phyloP scores from a whole-genome alignment of 495 filamentous ascomycete species.

The Annulohypoxylon moriforme region DNA sequence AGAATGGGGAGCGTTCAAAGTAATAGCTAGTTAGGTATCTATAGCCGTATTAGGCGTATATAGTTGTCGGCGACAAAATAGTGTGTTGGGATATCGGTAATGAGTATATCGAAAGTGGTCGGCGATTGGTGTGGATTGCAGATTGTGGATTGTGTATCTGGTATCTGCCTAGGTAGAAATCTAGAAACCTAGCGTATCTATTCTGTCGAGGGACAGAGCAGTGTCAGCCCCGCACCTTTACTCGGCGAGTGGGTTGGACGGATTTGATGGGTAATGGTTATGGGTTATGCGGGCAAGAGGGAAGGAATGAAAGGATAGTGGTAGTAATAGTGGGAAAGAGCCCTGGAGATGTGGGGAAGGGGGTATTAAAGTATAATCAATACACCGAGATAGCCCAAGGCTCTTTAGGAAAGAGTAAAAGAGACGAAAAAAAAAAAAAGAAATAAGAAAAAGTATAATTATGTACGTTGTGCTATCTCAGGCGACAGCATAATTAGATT shows the following conservation, averaged over 20 bases:
- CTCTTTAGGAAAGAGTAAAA: background rate
- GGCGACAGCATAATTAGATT: slow-evolving; percentile 31
- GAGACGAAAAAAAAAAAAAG: background rate
- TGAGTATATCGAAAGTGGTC: slow-evolving; percentile 5
- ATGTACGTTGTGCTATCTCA: background rate
- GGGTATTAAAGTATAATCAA: slow-evolving; percentile 20
- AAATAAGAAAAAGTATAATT: background rate
- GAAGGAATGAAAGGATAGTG: slow-evolving; percentile 22
- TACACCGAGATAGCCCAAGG: slow-evolving; percentile 30
- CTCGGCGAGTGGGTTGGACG: slow-evolving; percentile 34
- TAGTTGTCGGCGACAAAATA: background rate
- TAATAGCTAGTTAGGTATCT: background rate
- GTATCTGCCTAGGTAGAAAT: slow-evolving; percentile 4
- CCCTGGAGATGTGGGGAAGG: slow-evolving; percentile 34
- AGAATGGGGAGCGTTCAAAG: background rate
- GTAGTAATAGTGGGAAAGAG: slow-evolving; percentile 30
- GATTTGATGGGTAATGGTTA: background rate
- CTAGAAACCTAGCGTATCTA: slow-evolving; percentile 18
- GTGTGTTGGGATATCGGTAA: background rate
- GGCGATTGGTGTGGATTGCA: slow-evolving; percentile 1
- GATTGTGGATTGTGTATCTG: background rate
- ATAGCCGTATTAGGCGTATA: background rate
- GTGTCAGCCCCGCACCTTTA: slow-evolving; percentile 47
- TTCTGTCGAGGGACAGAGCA: slow-evolving; percentile 43
- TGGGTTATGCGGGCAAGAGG: slow-evolving; percentile 19